Percentiles rank a stretch among this genome's conserved stretches.
Evolutionary conservation across 805 yeast genomes (phyloP).

Genomic region (Hanseniaspora hatyaiensis): DNA sequence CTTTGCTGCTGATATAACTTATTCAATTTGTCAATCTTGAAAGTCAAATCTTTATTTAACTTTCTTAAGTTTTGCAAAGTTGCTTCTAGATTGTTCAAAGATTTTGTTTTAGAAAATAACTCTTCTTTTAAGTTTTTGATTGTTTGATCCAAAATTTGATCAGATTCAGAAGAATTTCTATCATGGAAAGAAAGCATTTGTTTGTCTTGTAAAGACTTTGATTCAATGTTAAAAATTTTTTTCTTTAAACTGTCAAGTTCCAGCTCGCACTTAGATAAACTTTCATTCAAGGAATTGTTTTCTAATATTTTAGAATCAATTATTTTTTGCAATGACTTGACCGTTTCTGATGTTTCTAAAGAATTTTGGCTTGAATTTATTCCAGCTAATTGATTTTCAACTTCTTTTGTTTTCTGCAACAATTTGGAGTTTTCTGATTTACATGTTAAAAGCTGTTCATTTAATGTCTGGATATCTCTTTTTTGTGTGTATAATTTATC

Average conservation of each 20-base stretch:
- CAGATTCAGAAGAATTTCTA: not conserved
- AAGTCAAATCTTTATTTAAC: slow-evolving; percentile 53
- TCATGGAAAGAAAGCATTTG: not conserved
- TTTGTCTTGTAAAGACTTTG: not conserved
- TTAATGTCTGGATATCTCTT: slow-evolving; percentile 56
- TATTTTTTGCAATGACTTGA: slow-evolving; percentile 24
- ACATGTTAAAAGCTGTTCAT: slow-evolving; percentile 56
- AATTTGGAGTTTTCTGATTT: slow-evolving; percentile 22
- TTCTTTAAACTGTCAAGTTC: not conserved
- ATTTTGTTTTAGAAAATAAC: slow-evolving; percentile 39
- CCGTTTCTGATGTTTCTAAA: slow-evolving; percentile 29
- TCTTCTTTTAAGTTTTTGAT: slow-evolving; percentile 42
- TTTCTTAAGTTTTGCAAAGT: slow-evolving; percentile 44
- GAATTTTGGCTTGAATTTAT: slow-evolving; percentile 31
- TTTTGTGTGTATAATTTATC: slow-evolving; percentile 66
- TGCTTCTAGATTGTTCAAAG: slow-evolving; percentile 45
- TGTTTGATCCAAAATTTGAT: slow-evolving; percentile 12
- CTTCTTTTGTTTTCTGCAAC: not conserved
- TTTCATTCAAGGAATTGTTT: not conserved
- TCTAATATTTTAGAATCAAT: not conserved
- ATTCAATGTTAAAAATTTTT: not conserved
- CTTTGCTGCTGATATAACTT: slow-evolving; percentile 27
- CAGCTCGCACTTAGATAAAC: not conserved
- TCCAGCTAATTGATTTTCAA: not conserved
- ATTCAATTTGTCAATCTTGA: slow-evolving; percentile 56